These are phyloP conservation scores for Cladophialophora psammophila DNA, from an alignment of 2,329 filamentous ascomycete genomes.

Conservation along the genomic window DNA sequence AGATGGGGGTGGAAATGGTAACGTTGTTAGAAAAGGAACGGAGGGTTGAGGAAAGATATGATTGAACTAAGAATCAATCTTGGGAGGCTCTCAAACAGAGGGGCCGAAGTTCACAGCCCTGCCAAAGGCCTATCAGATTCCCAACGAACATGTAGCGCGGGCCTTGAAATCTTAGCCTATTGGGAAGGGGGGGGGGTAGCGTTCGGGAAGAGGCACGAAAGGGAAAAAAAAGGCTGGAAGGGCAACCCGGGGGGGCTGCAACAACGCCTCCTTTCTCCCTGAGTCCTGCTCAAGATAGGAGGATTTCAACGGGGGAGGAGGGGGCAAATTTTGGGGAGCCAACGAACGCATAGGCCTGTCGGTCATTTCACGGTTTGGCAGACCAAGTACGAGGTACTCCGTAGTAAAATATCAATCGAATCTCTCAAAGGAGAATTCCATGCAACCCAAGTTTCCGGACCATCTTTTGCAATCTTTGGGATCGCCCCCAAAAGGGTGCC, in stretches of 20 bases:
- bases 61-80: constrained; percentile 23
- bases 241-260: not conserved
- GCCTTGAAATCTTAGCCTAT: constrained; percentile 7
- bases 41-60: constrained; percentile 24
- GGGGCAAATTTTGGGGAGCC: constrained; percentile 2
- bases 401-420: not conserved
- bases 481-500: constrained; percentile 6
- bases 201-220: constrained; percentile 5
- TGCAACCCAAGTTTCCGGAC: constrained; percentile 15
- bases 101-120: constrained; percentile 5
- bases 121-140: constrained; percentile 6
- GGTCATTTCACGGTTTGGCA: constrained; percentile 12
- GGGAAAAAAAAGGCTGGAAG: not conserved
- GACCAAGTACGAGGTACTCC: not conserved
- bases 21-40: constrained; percentile 9
- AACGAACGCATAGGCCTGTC: not conserved
- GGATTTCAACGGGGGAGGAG: not conserved
- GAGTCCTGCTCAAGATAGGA: not conserved
- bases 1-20: constrained; percentile 2
- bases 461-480: constrained; percentile 8
- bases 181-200: not conserved
- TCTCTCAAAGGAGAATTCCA: constrained; percentile 12
- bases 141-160: constrained; percentile 12
- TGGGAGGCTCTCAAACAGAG: constrained; percentile 26
- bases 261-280: not conserved